A percentile compares a stretch with the other conserved stretches of the same genome.
Evolutionary conservation across 768 basidiomycete genomes (phyloP).

Genomic region (Lentinula raphanica): DNA sequence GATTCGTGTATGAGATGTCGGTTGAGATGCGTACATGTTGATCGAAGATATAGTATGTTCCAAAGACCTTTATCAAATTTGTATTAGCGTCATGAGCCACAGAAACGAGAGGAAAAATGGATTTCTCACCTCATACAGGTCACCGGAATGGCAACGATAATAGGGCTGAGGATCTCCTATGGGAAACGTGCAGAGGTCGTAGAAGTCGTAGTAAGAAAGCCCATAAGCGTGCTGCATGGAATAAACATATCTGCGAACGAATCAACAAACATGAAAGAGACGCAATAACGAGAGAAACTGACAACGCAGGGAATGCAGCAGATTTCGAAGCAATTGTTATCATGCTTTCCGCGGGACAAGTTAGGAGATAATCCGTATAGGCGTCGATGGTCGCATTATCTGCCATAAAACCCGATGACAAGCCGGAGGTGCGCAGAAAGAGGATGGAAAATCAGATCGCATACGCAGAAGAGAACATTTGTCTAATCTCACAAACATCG

Average conservation of each 20-base stretch:
- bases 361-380: slow-evolving; percentile 9
- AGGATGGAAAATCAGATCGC: neutral
- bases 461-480: too few relatives aligned
- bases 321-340: slow-evolving; percentile 10
- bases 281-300: neutral
- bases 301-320: slow-evolving; percentile 12
- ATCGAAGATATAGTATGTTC: slow-evolving; percentile 16
- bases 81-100: too few relatives aligned
- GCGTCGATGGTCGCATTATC: slow-evolving; percentile 14
- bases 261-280: neutral
- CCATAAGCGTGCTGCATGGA: slow-evolving; percentile 14
- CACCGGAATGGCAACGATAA: slow-evolving; percentile 17
- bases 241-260: slow-evolving; percentile 12
- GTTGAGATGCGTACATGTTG: slow-evolving; percentile 12
- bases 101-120: neutral
- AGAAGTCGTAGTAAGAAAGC: slow-evolving; percentile 13
- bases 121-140: slow-evolving; percentile 14
- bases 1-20: slow-evolving; percentile 10
- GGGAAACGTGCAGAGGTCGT: slow-evolving; percentile 14
- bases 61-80: slow-evolving; percentile 12
- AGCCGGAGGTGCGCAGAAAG: too few relatives aligned
- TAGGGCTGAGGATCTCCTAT: slow-evolving; percentile 14
- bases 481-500: slow-evolving; percentile 14
- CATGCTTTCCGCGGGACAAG: slow-evolving; percentile 13
- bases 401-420: too few relatives aligned